phyloP scores from a whole-genome alignment of 1,284 basidiomycete genomes.

The Cutaneotrichosporon curvatum region DNA sequence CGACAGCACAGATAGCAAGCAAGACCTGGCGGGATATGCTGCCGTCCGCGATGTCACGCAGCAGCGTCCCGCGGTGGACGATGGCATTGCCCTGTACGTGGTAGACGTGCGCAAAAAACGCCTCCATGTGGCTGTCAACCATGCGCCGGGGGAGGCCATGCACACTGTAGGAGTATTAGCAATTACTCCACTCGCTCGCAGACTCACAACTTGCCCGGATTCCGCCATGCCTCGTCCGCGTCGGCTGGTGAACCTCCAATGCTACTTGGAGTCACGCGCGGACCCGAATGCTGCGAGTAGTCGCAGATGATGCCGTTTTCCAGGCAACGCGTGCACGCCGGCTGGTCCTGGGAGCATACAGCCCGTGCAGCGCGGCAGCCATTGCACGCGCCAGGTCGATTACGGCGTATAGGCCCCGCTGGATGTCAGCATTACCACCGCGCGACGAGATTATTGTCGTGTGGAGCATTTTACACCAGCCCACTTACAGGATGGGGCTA shows the following conservation, averaged over 20 bases:
- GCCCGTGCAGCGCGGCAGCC: conserved; percentile 9
- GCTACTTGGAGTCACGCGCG: conserved; percentile 9
- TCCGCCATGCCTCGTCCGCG: neutral
- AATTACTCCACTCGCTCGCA: neutral
- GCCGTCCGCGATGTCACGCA: conserved; percentile 13
- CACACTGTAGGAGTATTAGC: conserved; percentile 2
- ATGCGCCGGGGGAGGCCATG: conserved; percentile 11
- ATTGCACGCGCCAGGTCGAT: conserved; percentile 6
- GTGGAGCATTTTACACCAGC: neutral
- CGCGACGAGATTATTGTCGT: neutral
- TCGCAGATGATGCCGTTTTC: conserved; percentile 11
- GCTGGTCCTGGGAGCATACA: conserved; percentile 12
- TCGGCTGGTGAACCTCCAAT: conserved; percentile 9
- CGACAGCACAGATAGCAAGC: conserved; percentile 17
- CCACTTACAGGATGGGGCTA: conserved; percentile 4
- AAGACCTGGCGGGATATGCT: conserved; percentile 12
- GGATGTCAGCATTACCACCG: neutral
- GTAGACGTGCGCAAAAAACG: conserved; percentile 18
- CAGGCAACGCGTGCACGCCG: conserved; percentile 9
- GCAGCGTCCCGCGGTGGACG: conserved; percentile 16
- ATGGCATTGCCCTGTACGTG: conserved; percentile 18
- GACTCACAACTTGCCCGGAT: neutral
- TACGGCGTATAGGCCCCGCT: conserved; percentile 13
- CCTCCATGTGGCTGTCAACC: conserved; percentile 19
- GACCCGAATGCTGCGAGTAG: neutral